Conservation (phyloP, 2,329 filamentous ascomycete genomes). For the Fusarium humuli region DNA sequence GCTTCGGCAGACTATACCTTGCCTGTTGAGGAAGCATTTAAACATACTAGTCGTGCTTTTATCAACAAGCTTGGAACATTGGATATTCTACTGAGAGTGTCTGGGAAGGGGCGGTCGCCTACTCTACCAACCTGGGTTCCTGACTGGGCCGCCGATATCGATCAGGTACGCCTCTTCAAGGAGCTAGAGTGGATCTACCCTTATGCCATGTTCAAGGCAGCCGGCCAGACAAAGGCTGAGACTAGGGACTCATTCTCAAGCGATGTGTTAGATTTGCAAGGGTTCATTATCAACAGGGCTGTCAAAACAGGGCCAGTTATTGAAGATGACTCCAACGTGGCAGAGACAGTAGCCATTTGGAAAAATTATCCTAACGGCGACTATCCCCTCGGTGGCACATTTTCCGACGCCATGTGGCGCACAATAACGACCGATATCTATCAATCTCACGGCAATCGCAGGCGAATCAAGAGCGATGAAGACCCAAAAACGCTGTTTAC, state of each 20-base stretch:
- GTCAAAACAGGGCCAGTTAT: no score
- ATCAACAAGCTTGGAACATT: background rate
- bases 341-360: background rate
- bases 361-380: rapidly evolving
- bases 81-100: background rate
- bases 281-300: background rate
- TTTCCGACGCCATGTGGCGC: background rate
- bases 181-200: background rate
- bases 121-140: background rate
- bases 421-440: background rate
- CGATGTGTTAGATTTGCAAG: background rate
- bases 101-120: background rate
- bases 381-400: background rate
- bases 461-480: background rate
- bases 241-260: background rate
- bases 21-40: background rate
- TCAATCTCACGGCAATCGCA: background rate
- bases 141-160: background rate
- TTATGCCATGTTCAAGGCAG: background rate
- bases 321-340: no score
- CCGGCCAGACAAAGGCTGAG: background rate
- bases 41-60: background rate
- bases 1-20: background rate
- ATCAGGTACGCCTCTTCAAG: background rate
- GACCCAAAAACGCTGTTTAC: background rate